These are phyloP conservation scores for Durusdinium trenchii DNA, from an alignment of 73 alveolate species.

Conservation along the genomic window DNA sequence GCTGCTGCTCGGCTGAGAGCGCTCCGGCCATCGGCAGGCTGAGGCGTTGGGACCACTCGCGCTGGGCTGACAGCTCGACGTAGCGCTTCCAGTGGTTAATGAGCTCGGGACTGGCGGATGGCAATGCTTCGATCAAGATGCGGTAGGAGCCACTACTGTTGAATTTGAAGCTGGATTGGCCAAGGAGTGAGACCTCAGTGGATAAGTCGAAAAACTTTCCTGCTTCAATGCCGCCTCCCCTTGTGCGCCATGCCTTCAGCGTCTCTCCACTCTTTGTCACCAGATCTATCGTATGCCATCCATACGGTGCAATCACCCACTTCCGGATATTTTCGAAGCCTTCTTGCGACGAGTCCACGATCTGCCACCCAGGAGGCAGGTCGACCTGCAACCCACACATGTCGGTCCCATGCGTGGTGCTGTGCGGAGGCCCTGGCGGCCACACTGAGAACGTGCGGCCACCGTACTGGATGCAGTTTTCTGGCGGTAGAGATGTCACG, in stretches of 20 bases:
- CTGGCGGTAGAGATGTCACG: neutral
- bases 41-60: slow-evolving; percentile 49
- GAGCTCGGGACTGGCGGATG: slow-evolving; percentile 49
- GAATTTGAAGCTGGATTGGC: neutral
- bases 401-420: neutral
- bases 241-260: neutral
- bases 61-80: slow-evolving; percentile 72
- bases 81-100: slow-evolving; percentile 67
- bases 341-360: slow-evolving; percentile 25
- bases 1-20: neutral
- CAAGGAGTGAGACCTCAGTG: neutral
- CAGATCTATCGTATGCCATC: neutral
- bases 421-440: slow-evolving; percentile 58
- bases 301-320: slow-evolving; percentile 45
- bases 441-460: slow-evolving; percentile 26
- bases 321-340: neutral
- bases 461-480: slow-evolving; percentile 22
- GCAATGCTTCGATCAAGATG: slow-evolving; percentile 18
- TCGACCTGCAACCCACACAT: neutral
- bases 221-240: neutral
- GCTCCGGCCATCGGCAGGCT: neutral
- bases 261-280: neutral
- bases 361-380: slow-evolving; percentile 24
- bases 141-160: neutral
- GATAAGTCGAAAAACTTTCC: neutral